Evolutionary conservation across 2,329 filamentous ascomycete genomes (phyloP).

Genomic region (Neonectria neomacrospora): DNA sequence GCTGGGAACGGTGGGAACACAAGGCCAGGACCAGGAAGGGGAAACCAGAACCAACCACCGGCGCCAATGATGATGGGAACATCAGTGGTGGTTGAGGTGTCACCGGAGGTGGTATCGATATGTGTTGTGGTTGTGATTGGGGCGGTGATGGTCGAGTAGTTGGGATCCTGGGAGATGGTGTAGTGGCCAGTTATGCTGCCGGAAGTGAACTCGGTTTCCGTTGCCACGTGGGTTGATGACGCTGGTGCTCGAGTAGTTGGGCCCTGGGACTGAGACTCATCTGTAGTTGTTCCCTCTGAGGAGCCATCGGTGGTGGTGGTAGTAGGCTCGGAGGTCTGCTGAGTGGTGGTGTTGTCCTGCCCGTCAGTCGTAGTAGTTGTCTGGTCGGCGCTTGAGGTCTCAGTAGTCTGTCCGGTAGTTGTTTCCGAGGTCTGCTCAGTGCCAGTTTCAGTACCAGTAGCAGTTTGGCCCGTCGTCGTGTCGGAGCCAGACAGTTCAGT

Average conservation of each 20-base stretch:
- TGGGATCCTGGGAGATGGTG: neutral
- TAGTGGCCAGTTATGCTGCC: neutral
- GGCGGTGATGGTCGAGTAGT: neutral
- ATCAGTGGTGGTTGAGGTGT: neutral
- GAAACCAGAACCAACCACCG: neutral
- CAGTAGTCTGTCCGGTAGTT: no score
- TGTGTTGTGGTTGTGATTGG: neutral
- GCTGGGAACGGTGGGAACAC: neutral
- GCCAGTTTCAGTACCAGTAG: no score
- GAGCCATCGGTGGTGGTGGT: neutral
- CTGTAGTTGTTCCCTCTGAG: neutral
- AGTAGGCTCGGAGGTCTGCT: neutral
- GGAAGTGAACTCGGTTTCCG: neutral
- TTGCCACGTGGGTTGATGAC: neutral
- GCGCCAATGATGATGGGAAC: neutral
- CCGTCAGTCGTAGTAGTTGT: no score
- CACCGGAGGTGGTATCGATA: neutral
- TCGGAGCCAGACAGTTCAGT: no score
- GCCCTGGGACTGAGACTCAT: neutral
- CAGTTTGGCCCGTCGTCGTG: no score
- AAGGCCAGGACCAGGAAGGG: neutral
- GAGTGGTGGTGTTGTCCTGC: neutral
- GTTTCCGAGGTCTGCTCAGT: no score
- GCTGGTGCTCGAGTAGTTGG: neutral
- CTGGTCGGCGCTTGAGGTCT: no score